These are phyloP conservation scores for Clavispora vitiphila DNA, from an alignment of 805 yeast species.

Conservation along the genomic window DNA sequence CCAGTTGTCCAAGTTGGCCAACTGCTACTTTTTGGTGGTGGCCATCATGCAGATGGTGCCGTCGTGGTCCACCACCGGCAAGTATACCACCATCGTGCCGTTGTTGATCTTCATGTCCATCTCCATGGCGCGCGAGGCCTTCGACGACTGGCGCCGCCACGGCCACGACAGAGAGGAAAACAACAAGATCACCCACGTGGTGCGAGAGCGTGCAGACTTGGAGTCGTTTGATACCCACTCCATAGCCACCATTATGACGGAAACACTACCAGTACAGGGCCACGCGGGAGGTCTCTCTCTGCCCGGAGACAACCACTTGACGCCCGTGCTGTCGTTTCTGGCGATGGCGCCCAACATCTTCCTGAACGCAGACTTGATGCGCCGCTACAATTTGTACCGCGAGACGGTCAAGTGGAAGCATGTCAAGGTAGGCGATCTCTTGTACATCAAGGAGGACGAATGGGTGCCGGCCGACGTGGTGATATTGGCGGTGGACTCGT, in stretches of 20 bases:
- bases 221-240: slow-evolving; percentile 32
- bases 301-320: slow-evolving; percentile 2
- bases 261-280: slow-evolving; percentile 23
- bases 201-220: slow-evolving; percentile 28
- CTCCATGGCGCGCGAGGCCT: slow-evolving; percentile 89
- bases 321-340: not conserved
- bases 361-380: slow-evolving; percentile 9
- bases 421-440: slow-evolving; percentile 81
- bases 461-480: slow-evolving; percentile 93
- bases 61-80: slow-evolving; percentile 95
- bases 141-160: slow-evolving; percentile 87
- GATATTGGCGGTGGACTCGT: slow-evolving; percentile 57
- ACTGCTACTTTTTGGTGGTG: slow-evolving; percentile 81
- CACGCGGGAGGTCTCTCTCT: slow-evolving; percentile 1
- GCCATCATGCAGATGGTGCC: slow-evolving; percentile 95
- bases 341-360: slow-evolving; percentile 4
- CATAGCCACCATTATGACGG: slow-evolving; percentile 35
- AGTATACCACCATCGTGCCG: slow-evolving; percentile 90
- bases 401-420: slow-evolving; percentile 59
- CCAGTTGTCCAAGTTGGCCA: slow-evolving; percentile 91
- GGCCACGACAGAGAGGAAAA: slow-evolving; percentile 82
- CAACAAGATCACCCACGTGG: slow-evolving; percentile 32
- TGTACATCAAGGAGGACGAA: slow-evolving; percentile 70
- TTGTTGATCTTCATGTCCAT: slow-evolving; percentile 79
- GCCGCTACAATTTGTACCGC: slow-evolving; percentile 30